Evolutionary conservation across 306 rosid genomes (phyloP).

Genomic region (Sindora glabra): DNA sequence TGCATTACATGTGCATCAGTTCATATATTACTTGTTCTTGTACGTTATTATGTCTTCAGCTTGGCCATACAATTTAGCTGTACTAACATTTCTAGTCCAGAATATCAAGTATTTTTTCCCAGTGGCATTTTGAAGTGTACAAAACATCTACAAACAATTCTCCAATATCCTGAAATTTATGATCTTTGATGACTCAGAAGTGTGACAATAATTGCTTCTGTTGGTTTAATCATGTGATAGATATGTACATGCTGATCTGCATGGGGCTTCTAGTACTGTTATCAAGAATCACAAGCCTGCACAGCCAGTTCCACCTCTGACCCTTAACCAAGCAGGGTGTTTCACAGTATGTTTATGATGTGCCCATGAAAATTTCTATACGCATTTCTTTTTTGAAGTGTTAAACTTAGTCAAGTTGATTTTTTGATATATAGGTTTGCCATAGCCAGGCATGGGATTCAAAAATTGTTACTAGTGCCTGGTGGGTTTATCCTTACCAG

Average conservation of each 20-base stretch:
- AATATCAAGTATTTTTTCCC: background rate
- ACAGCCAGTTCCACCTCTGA: constrained; percentile 86
- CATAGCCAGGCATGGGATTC: constrained; percentile 99
- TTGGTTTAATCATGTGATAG: constrained; percentile 41
- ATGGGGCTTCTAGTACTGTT: constrained; percentile 91
- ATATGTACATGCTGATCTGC: constrained; percentile 91
- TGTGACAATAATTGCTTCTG: constrained; percentile 22
- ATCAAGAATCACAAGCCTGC: constrained; percentile 87
- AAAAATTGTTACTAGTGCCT: constrained; percentile 98
- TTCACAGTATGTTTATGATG: constrained; percentile 58
- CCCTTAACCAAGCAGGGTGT: constrained; percentile 94
- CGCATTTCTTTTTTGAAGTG: constrained; percentile 4
- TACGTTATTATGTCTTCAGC: background rate
- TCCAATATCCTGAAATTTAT: background rate
- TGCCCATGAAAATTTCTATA: background rate
- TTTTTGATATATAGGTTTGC: constrained; percentile 65
- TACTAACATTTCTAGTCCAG: background rate
- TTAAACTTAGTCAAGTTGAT: constrained; percentile 10
- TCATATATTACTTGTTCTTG: background rate
- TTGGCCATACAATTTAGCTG: background rate
- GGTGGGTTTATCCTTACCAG: constrained; percentile 99
- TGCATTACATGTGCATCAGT: background rate
- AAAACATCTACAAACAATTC: background rate
- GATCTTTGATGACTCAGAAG: background rate
- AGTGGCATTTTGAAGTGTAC: background rate